Evolutionary conservation across 179 eudicot genomes (phyloP), one percentile per base, ranked within the genome.

Genomic region (Camellia oleifera): DNA sequence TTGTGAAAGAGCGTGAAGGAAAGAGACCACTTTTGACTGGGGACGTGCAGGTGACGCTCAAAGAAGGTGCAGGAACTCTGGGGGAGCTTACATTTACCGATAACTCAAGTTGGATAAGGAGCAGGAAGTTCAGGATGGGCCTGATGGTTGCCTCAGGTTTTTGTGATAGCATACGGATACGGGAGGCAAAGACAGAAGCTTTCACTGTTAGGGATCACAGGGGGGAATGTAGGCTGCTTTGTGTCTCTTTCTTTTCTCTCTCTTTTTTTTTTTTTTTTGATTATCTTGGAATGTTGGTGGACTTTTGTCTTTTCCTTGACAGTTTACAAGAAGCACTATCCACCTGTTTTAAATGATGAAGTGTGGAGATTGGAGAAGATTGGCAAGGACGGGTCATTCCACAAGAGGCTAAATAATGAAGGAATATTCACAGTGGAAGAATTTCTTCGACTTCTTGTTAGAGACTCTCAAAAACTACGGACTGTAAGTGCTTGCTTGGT

Each of bases 291-390:
- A n/a, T n/a, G n/a, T n/a, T n/a, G n/a, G n/a, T n/a, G n/a, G n/a
- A n/a, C n/a, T n/a, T n/a, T n/a, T n/a, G n/a, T n/a, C n/a, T n/a
- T n/a, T n/a, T n/a, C n/a, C n/a, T n/a, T n/a, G n/a, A n/a, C n/a
- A n/a, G n/a, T n/a, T n/a, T n/a, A n/a, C n/a, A n/a, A n/a, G n/a
- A n/a, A n/a, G n/a, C n/a, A n/a, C n/a, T n/a, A n/a, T n/a, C n/a
- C n/a, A n/a, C n/a, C n/a, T n/a, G n/a, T n/a, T n/a, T 82, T 94
- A 67, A 86, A 84, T 60, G 99, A 95, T 87, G 99, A 95, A 0
- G 99, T 95, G 4, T 95, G 99, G 99, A 89, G 99, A 86, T 90
- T 95, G 84, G 99, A 95, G 88, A 95, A 95, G 89, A 95, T 95
- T 63, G 99, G 99, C 1, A 95, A 95, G 87, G 99, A 95, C 79